Percentiles rank a stretch among this genome's conserved stretches.
Conservation (phyloP, 78 protist genomes). For the Dictyostelium firmibasis region DNA sequence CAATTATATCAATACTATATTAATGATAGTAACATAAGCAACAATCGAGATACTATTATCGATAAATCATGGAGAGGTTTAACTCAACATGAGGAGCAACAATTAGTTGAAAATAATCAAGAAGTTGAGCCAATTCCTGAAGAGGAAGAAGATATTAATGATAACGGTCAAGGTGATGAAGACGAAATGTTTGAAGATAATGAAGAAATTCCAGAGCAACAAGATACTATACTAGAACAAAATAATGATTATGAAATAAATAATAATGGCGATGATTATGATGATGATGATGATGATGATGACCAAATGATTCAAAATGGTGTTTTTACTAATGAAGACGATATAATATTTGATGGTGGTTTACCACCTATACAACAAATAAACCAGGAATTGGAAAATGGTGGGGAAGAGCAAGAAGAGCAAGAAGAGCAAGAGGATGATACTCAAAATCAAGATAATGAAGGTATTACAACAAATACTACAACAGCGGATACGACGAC, state of each 20-base stretch:
- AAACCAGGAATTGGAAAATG: background rate
- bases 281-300: background rate
- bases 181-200: background rate
- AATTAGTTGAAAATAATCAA: background rate
- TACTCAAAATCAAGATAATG: conserved; percentile 6
- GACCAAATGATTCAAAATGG: background rate
- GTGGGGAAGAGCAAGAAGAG: background rate
- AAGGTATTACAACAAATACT: background rate
- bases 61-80: conserved; percentile 46
- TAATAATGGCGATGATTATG: no score
- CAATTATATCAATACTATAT: background rate
- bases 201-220: background rate
- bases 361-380: background rate
- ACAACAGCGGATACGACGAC: background rate
- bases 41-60: background rate
- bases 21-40: background rate
- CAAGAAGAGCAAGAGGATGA: background rate
- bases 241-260: no score
- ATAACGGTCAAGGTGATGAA: background rate
- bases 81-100: conserved; percentile 1
- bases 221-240: background rate
- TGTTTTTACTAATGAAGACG: background rate
- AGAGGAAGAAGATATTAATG: background rate
- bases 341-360: background rate
- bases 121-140: background rate